These are phyloP conservation scores for Leishmania major DNA, from an alignment of 208 protist genomes.

Conservation along the genomic window DNA sequence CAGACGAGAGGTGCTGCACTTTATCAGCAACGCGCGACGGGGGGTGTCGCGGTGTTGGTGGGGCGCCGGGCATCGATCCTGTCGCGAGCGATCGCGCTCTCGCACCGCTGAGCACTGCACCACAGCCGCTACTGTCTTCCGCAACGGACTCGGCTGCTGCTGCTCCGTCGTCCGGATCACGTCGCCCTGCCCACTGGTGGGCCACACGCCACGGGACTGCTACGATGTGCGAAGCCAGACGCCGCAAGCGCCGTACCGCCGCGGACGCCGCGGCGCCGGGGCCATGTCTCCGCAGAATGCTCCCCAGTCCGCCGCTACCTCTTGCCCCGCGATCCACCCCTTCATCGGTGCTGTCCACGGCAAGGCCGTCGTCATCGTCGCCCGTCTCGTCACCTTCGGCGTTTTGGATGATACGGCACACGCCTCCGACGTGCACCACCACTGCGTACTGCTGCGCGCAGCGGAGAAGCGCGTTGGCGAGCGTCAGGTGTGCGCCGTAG, in stretches of 20 bases:
- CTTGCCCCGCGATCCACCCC: neutral
- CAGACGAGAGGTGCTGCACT: neutral
- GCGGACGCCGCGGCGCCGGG: neutral
- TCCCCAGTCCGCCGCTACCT: neutral
- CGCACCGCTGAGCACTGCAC: neutral
- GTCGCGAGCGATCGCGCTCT: neutral
- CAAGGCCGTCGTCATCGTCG: neutral
- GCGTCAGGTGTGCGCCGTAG: conserved; percentile 47
- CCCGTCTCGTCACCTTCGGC: neutral
- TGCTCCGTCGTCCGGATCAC: neutral
- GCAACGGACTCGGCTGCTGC: neutral
- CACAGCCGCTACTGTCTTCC: neutral
- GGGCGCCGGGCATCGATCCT: neutral
- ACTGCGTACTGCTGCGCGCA: conserved; percentile 42
- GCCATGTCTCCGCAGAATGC: neutral
- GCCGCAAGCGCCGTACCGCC: neutral
- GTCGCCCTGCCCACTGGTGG: neutral
- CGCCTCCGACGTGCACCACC: conserved; percentile 54
- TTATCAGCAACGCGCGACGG: neutral
- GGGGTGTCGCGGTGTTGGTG: neutral
- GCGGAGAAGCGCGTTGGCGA: conserved; percentile 37
- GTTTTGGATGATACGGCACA: conserved; percentile 18
- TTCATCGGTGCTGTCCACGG: neutral
- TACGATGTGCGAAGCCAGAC: neutral
- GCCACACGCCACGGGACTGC: conserved; percentile 7